These are phyloP conservation scores for Tulasnella sp. DNA, from an alignment of 768 basidiomycete genomes.

Conservation along the genomic window DNA sequence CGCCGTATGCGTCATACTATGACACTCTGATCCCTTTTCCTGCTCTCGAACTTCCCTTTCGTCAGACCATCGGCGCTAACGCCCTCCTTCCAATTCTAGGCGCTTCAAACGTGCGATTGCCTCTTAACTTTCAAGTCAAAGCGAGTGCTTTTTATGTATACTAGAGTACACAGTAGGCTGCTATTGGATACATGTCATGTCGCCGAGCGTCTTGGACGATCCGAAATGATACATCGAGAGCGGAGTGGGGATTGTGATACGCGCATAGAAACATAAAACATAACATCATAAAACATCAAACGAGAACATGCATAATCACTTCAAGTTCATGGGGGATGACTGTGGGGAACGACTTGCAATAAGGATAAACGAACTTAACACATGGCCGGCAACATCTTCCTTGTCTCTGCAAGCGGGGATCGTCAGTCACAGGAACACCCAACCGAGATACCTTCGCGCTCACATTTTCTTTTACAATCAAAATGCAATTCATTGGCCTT, in stretches of 20 bases:
- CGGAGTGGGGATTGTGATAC: not conserved
- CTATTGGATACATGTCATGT: not conserved
- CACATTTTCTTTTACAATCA: no score
- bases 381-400: not conserved
- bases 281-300: not conserved
- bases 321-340: not conserved
- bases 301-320: not conserved
- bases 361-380: not conserved
- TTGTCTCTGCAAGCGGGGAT: not conserved
- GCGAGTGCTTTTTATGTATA: not conserved
- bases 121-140: not conserved
- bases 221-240: not conserved
- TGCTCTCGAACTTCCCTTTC: not conserved
- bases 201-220: not conserved
- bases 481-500: not conserved
- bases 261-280: not conserved
- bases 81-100: not conserved
- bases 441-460: not conserved
- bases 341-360: not conserved
- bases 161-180: not conserved
- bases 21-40: not conserved
- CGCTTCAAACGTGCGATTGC: no score
- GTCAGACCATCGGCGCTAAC: not conserved
- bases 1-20: constrained; percentile 2
- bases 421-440: not conserved